Evolutionary conservation across 2,329 filamentous ascomycete genomes (phyloP), one percentile per base, ranked within the genome.

Genomic region (Apiospora aurea): DNA sequence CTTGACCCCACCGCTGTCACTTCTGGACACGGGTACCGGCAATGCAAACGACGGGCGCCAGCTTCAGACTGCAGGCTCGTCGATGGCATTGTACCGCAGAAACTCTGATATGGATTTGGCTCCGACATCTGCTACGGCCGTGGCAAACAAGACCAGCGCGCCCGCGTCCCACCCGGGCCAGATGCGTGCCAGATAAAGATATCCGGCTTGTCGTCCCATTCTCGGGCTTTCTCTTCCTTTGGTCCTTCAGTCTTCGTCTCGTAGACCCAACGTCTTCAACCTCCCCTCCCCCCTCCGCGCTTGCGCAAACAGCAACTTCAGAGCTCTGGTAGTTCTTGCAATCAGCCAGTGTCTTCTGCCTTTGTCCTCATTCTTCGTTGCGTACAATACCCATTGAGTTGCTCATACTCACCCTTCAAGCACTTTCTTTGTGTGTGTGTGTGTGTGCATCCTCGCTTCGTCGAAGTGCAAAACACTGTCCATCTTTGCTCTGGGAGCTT

Each of bases 301-400:
- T 73, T 72, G 72, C 73, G 72, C 72, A 75, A 75, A 76, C 75
- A 71, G 70, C 72, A 64, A 64, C 80, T 80, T 80, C 83, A 83
- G 81, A 85, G 83, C 85, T 87, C 86, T 82, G 85, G 85, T 81
- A 87, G 85, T 83, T 85, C 81, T 79, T 75, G 77, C 76, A 78
- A 78, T 79, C 78, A 75, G 75, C 74, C 75, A 67, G 74, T 73
- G 74, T 71, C 78, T 78, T 74, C 47, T 41, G 24, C 68, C 46
- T 49, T 69, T 69, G 44, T 49, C 14, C 67, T 47, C 29, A 14
- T 14, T 67, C 46, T n/a, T 68, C 46, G 14, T 67, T 43, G 21
- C 43, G 43, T n/a, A 43, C 43, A 41, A 67, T n/a, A 43, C 43
- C n/a, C 24, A 26, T 69, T 51, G 38, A 38, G 5, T 67, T 13